Percentiles rank a stretch among this genome's conserved stretches.
These are phyloP conservation scores for Spathaspora gorwiae DNA, from an alignment of 805 yeast species.

Conservation along the genomic window DNA sequence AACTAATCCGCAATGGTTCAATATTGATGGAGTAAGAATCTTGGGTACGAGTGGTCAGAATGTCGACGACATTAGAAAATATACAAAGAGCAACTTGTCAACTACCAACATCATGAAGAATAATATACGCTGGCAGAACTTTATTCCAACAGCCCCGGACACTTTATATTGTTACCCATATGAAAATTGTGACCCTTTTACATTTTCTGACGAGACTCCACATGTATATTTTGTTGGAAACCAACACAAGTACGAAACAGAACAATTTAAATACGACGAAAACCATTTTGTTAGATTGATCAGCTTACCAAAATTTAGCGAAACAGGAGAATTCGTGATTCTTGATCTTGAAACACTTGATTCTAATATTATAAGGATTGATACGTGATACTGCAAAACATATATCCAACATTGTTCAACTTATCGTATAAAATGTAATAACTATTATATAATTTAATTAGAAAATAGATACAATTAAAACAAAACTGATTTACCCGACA, in stretches of 20 bases:
- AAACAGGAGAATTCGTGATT: slow-evolving; percentile 48
- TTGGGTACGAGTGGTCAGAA: slow-evolving; percentile 85
- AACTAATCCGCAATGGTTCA: slow-evolving; percentile 72
- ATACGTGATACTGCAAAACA: neutral
- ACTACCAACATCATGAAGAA: slow-evolving; percentile 46
- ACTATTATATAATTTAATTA: too few species aligned
- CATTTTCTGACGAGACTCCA: slow-evolving; percentile 66
- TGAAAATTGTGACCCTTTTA: slow-evolving; percentile 72
- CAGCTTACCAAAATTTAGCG: slow-evolving; percentile 65
- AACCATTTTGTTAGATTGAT: slow-evolving; percentile 44
- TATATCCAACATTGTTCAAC: too few species aligned
- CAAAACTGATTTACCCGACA: too few species aligned
- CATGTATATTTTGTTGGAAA: slow-evolving; percentile 86
- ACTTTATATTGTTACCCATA: slow-evolving; percentile 89
- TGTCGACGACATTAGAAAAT: slow-evolving; percentile 70
- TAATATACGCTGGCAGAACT: slow-evolving; percentile 77
- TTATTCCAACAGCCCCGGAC: slow-evolving; percentile 94
- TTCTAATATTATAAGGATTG: slow-evolving; percentile 44
- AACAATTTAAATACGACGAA: slow-evolving; percentile 21
- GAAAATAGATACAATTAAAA: too few species aligned
- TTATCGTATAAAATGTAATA: too few species aligned
- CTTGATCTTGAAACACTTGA: slow-evolving; percentile 26
- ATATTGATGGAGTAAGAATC: slow-evolving; percentile 46
- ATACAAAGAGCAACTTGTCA: slow-evolving; percentile 39
- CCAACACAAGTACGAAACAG: slow-evolving; percentile 58